These are phyloP conservation scores for Auriculariales sp. DNA, from an alignment of 768 basidiomycete genomes.

Conservation along the genomic window DNA sequence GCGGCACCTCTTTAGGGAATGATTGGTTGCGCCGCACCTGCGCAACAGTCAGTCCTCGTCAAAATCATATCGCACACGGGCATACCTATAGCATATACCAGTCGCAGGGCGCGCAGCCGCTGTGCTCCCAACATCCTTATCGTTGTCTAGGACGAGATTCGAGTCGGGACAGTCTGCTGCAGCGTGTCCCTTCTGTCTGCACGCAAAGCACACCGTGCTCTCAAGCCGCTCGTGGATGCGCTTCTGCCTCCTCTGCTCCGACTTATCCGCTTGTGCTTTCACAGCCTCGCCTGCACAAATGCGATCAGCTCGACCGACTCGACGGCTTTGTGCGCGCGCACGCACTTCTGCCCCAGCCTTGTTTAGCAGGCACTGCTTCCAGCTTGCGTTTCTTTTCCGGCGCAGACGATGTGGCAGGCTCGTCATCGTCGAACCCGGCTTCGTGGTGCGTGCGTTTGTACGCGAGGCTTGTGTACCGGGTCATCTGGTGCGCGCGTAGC, in stretches of 20 bases:
- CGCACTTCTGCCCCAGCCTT: constrained; percentile 8
- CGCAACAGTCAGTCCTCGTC: neutral
- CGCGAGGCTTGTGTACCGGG: constrained; percentile 60
- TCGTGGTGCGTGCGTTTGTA: constrained; percentile 58
- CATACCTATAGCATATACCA: constrained; percentile 63
- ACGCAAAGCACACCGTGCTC: constrained; percentile 70
- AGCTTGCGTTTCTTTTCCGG: constrained; percentile 41
- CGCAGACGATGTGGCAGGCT: neutral
- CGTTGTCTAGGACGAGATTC: constrained; percentile 12
- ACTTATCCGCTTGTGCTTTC: constrained; percentile 14
- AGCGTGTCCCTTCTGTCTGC: constrained; percentile 69
- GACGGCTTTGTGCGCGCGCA: no score
- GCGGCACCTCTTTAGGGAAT: constrained; percentile 67
- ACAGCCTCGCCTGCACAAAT: constrained; percentile 15
- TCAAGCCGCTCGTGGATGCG: constrained; percentile 43
- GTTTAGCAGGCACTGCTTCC: constrained; percentile 11
- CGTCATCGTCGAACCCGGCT: constrained; percentile 32
- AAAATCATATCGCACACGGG: neutral
- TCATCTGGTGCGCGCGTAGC: no score
- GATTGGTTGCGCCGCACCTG: constrained; percentile 72
- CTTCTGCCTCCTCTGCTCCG: constrained; percentile 49
- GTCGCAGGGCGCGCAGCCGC: constrained; percentile 15
- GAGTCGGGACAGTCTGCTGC: constrained; percentile 65
- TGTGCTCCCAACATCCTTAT: constrained; percentile 13
- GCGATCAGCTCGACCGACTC: no score